Evolutionary conservation across 352 stramenopile species (phyloP), one percentile per base, ranked within the genome.

Genomic region (Phytopythium mirpurense): DNA sequence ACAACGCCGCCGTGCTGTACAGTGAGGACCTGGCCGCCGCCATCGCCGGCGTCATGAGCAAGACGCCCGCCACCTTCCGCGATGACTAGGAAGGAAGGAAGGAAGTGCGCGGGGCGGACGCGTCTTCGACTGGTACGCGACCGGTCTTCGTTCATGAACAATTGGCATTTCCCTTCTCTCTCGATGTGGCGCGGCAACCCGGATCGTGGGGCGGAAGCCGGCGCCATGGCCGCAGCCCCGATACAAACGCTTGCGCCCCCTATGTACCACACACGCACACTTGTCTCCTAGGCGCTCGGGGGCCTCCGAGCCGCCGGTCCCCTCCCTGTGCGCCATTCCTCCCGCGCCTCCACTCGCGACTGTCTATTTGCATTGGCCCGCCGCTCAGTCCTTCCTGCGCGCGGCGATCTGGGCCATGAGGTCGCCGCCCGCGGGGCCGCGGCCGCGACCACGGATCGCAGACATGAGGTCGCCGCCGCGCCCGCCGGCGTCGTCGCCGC

Each of bases 1-100:
- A 90, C 65, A 95, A 96, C 51, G 78, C 83, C 5, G 79, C 86
- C 1, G 68, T 91, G 44, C 68, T 96, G 16, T 82, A 93, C 65
- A 95, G 83, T 36, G 80, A 93, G 36, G 88, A 96, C 59, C 64
- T 96, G 42, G 67, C 73, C 18, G 64, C 80, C 57, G 86, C 86
- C 27, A 87, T 95, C n/a, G 56, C 63, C 47, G 76, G 76, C 1
- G 51, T 86, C 51, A 82, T 90, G 79, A 82, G 57, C 63, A 88
- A 89, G 67, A 63, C 70, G 19, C 71, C 68, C 54, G 67, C 79
- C 7, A 78, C 52, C 26, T 90, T 87, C 56, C 78, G 82, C n/a
- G 54, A 86, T 43, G 79, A 90, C 50, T 90, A 77, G 63, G 6
- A n/a, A 41, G 15, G 40, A 42, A 14, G 5, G 29, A n/a, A 43